phyloP scores from a whole-genome alignment of 1,284 basidiomycete genomes.

The Rhodotorula sp. region DNA sequence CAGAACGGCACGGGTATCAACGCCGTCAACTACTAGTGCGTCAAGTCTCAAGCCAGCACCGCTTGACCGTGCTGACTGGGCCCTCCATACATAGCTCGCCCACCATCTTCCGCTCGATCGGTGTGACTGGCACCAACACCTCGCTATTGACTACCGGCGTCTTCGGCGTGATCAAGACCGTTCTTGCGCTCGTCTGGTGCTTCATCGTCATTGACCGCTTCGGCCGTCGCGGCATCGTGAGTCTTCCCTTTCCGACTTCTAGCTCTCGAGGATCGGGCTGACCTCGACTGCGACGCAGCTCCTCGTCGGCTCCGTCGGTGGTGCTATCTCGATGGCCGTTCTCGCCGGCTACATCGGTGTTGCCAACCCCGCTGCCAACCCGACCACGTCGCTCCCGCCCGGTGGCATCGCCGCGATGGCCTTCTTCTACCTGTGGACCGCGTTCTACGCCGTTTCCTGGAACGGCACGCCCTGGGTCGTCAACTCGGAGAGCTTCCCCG shows the following conservation, averaged over 20 bases:
- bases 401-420: slow-evolving; percentile 48
- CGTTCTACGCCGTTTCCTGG: slow-evolving; percentile 44
- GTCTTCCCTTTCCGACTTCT: not conserved
- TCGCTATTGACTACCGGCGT: slow-evolving; percentile 58
- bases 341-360: slow-evolving; percentile 42
- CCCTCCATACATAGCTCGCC: slow-evolving; percentile 56
- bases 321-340: slow-evolving; percentile 54
- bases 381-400: slow-evolving; percentile 37
- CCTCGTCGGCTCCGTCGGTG: slow-evolving; percentile 55
- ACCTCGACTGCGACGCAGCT: slow-evolving; percentile 37
- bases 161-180: slow-evolving; percentile 55
- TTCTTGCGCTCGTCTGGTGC: slow-evolving; percentile 48
- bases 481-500: slow-evolving; percentile 51
- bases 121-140: slow-evolving; percentile 58
- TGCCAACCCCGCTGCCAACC: slow-evolving; percentile 39
- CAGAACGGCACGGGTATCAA: slow-evolving; percentile 45
- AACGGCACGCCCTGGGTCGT: slow-evolving; percentile 51
- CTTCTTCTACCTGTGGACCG: slow-evolving; percentile 48
- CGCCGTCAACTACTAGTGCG: slow-evolving; percentile 15
- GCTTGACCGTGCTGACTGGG: not conserved
- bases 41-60: not conserved
- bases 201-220: slow-evolving; percentile 51
- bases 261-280: not conserved
- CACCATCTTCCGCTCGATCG: slow-evolving; percentile 57
- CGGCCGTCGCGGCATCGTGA: slow-evolving; percentile 53